Evolutionary conservation across 2,329 filamentous ascomycete species (phyloP).

Genomic region (Hypoxylon sp.): DNA sequence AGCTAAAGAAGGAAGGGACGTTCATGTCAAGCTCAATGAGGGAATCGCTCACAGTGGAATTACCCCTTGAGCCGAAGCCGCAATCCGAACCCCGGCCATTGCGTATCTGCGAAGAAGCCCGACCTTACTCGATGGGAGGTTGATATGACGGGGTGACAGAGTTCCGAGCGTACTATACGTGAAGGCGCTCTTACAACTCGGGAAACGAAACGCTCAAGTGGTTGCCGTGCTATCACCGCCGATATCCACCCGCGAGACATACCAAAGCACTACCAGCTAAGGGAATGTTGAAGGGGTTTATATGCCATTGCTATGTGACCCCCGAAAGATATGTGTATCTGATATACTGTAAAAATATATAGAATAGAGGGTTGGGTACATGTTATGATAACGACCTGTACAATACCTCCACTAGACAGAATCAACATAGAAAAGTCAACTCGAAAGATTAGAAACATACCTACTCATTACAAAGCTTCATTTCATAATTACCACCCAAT

Average conservation of each 20-base stretch:
- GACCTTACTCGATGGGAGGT: not conserved
- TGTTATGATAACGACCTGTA: conserved; percentile 18
- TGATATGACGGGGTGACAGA: not conserved
- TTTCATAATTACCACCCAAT: no score
- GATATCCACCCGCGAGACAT: no score
- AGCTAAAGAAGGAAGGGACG: conserved; percentile 36
- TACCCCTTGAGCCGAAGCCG: conserved; percentile 39
- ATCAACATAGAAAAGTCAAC: conserved; percentile 20
- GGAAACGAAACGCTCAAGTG: not conserved
- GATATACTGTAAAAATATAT: conserved; percentile 6
- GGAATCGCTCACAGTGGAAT: conserved; percentile 46
- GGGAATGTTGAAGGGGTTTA: not conserved
- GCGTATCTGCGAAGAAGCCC: not conserved
- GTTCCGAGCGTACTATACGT: not conserved
- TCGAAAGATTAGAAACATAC: not conserved
- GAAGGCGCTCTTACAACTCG: not conserved
- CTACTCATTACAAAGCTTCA: no score
- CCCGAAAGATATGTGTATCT: not conserved
- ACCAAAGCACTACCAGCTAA: not conserved
- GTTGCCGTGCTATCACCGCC: not conserved
- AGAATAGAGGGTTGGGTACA: conserved; percentile 1
- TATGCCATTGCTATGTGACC: not conserved
- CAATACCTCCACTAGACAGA: conserved; percentile 13
- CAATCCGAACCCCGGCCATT: not conserved
- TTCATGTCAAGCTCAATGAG: conserved; percentile 37